Conservation (phyloP, 345 rosid species). For the Odontarrhena argentea region DNA sequence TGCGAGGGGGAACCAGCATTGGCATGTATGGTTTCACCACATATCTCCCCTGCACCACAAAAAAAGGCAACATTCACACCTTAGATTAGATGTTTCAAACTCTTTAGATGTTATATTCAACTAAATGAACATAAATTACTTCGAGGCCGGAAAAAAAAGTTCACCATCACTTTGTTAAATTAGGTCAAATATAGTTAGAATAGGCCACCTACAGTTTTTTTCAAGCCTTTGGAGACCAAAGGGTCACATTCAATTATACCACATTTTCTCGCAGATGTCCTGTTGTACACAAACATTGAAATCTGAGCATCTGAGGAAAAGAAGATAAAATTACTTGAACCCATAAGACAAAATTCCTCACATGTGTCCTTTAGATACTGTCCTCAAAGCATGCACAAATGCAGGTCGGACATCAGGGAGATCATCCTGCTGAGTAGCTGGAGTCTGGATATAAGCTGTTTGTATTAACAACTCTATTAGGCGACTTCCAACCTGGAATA, state of each 20-base stretch:
- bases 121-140: slow-evolving; percentile 23
- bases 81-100: no score
- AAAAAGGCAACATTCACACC: slow-evolving; percentile 29
- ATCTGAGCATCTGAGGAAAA: slow-evolving; percentile 29
- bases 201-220: slow-evolving; percentile 69
- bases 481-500: slow-evolving; percentile 86
- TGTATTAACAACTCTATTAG: slow-evolving; percentile 76
- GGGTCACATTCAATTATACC: slow-evolving; percentile 89
- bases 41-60: slow-evolving; percentile 78
- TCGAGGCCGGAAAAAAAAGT: neutral
- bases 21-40: slow-evolving; percentile 98
- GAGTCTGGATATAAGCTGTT: slow-evolving; percentile 87
- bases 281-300: slow-evolving; percentile 41
- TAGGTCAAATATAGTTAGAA: slow-evolving; percentile 1
- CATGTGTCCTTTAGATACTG: slow-evolving; percentile 46
- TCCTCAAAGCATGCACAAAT: slow-evolving; percentile 70
- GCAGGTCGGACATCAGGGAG: slow-evolving; percentile 95
- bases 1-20: slow-evolving; percentile 95
- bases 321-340: neutral
- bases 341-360: slow-evolving; percentile 43
- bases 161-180: neutral
- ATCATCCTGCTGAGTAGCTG: slow-evolving; percentile 60
- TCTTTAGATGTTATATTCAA: slow-evolving; percentile 18
- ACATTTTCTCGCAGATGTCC: slow-evolving; percentile 66
- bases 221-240: slow-evolving; percentile 81